phyloP scores from a whole-genome alignment of 2,329 filamentous ascomycete genomes.

The Fusarium sp. region DNA sequence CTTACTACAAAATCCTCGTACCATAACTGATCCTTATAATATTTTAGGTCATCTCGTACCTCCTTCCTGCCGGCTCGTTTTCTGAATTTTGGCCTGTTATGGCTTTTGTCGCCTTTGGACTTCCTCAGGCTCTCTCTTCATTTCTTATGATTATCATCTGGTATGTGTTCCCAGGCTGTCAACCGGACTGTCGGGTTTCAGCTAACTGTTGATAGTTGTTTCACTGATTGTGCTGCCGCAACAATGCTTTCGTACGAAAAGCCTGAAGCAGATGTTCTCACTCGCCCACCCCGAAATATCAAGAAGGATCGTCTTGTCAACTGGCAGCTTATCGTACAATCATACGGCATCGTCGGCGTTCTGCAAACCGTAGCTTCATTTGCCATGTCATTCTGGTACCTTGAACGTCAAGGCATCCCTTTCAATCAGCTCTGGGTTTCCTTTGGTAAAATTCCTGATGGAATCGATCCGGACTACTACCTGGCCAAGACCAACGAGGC shows the following conservation, averaged over 20 bases:
- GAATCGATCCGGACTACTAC: constrained; percentile 65
- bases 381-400: constrained; percentile 75
- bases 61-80: constrained; percentile 79
- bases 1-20: fast-evolving
- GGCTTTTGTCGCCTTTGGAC: constrained; percentile 76
- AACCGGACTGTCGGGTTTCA: fast-evolving
- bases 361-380: constrained; percentile 70
- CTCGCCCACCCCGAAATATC: constrained; percentile 65
- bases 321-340: constrained; percentile 76
- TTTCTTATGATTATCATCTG: constrained; percentile 79
- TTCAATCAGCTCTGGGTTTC: constrained; percentile 76
- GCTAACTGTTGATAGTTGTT: constrained; percentile 61
- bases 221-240: constrained; percentile 80
- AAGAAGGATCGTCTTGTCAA: constrained; percentile 79
- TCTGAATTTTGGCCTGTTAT: constrained; percentile 81
- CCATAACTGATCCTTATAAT: not conserved
- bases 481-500: constrained; percentile 69
- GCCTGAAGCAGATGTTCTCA: constrained; percentile 79
- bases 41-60: constrained; percentile 59
- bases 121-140: constrained; percentile 77
- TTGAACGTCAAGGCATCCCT: constrained; percentile 69
- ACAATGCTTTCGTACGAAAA: constrained; percentile 80
- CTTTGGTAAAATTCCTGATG: constrained; percentile 66
- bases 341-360: constrained; percentile 77
- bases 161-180: constrained; percentile 44